Evolutionary conservation across 768 basidiomycete genomes (phyloP).

Genomic region (Russula sp.): DNA sequence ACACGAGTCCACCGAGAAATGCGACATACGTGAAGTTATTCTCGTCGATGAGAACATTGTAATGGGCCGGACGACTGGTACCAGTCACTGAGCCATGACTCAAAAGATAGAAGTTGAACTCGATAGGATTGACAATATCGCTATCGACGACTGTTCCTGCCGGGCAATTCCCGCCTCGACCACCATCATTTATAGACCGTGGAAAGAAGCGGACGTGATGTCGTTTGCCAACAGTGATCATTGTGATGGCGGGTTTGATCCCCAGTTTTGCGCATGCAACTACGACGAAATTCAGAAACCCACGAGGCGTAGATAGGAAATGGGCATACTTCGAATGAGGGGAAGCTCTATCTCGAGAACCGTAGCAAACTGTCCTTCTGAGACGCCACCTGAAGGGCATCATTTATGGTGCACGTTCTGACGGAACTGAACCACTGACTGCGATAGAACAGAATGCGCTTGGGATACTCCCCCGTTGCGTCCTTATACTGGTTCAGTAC

Average conservation of each 20-base stretch:
- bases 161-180: constrained; percentile 59
- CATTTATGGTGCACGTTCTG: neutral
- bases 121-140: constrained; percentile 61
- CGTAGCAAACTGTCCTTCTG: constrained; percentile 33
- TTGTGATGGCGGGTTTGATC: constrained; percentile 62
- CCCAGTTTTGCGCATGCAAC: constrained; percentile 56
- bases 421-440: constrained; percentile 35
- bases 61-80: constrained; percentile 65
- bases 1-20: neutral
- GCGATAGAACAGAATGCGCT: constrained; percentile 70
- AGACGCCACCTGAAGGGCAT: constrained; percentile 40
- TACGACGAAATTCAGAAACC: constrained; percentile 27
- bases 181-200: constrained; percentile 42
- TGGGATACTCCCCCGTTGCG: constrained; percentile 54
- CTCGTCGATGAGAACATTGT: constrained; percentile 46
- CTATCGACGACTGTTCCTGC: constrained; percentile 76
- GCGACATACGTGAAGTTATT: constrained; percentile 53
- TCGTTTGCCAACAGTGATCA: constrained; percentile 76
- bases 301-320: neutral
- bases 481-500: constrained; percentile 53
- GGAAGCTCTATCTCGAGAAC: constrained; percentile 55
- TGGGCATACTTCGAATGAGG: constrained; percentile 45
- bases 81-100: constrained; percentile 73
- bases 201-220: constrained; percentile 67
- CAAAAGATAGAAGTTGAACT: constrained; percentile 74